Conservation (phyloP, 495 filamentous ascomycete genomes). For the Lasiosphaeriaceae sp. region DNA sequence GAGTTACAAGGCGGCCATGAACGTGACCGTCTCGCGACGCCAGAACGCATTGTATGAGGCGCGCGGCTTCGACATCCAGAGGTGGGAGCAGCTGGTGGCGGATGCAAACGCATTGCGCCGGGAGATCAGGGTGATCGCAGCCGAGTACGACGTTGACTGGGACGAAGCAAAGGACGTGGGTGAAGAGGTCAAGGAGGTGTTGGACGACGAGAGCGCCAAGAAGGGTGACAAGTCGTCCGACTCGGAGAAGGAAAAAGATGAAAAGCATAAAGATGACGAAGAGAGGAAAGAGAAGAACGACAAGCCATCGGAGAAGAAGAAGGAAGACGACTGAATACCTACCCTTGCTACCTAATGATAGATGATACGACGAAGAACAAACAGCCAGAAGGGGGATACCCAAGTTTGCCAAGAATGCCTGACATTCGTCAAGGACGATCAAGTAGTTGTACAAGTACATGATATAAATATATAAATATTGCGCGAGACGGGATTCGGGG, state of each 20-base stretch:
- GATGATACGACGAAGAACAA: not conserved
- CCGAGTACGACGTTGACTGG: constrained; percentile 94
- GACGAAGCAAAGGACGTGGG: constrained; percentile 75
- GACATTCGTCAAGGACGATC: no score
- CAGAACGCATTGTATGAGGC: constrained; percentile 73
- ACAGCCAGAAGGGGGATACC: not conserved
- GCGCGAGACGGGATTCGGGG: no score
- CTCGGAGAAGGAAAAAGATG: constrained; percentile 39
- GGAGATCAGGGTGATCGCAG: constrained; percentile 78
- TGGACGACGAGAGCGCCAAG: constrained; percentile 59
- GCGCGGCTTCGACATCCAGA: constrained; percentile 67
- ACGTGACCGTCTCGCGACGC: constrained; percentile 74
- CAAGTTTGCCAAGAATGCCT: not conserved
- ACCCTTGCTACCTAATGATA: no score
- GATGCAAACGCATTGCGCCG: constrained; percentile 73
- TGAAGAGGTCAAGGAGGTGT: constrained; percentile 64
- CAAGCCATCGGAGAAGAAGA: not conserved
- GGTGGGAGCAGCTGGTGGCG: constrained; percentile 77
- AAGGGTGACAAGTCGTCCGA: constrained; percentile 22
- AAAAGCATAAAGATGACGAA: constrained; percentile 45
- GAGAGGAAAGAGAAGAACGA: constrained; percentile 37
- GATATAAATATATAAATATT: no score
- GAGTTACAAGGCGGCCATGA: constrained; percentile 77
- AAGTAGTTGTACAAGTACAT: no score
- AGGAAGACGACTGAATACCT: not conserved